These are phyloP conservation scores for Solioccasus polychromus DNA, from an alignment of 768 basidiomycete genomes.

Conservation along the genomic window DNA sequence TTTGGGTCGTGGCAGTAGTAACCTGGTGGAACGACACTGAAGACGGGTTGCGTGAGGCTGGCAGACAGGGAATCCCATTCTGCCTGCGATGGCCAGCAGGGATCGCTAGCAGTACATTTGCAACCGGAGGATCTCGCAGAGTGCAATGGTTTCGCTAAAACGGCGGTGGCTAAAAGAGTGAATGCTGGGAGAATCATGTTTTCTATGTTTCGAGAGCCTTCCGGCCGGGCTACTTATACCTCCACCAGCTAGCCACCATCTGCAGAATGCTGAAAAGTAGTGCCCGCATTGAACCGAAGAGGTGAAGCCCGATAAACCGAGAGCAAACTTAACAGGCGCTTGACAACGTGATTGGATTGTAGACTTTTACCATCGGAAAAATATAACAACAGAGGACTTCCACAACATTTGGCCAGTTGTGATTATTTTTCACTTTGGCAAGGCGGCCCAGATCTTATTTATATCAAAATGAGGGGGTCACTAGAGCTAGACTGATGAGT, in stretches of 20 bases:
- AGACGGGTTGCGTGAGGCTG: neutral
- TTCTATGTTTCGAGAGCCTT: neutral
- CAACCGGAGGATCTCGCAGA: neutral
- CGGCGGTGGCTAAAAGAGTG: neutral
- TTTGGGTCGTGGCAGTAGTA: neutral
- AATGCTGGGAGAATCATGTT: neutral
- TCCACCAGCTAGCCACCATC: neutral
- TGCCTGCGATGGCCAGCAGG: neutral
- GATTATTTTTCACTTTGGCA: too few species aligned
- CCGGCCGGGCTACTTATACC: neutral
- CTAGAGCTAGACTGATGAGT: too few species aligned
- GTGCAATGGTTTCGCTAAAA: neutral
- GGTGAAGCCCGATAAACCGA: too few species aligned
- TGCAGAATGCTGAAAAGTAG: too few species aligned
- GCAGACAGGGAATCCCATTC: neutral
- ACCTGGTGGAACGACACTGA: neutral
- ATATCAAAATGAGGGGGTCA: too few species aligned
- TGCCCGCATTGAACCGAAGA: too few species aligned
- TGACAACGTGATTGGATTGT: too few species aligned
- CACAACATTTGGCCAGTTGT: too few species aligned
- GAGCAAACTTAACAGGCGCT: too few species aligned
- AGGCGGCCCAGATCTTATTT: too few species aligned
- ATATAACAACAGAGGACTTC: too few species aligned
- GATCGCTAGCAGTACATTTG: neutral
- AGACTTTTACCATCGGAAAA: too few species aligned